Base-by-base conservation (phyloP, 805 yeast species). In the Hagleromyces aurorensis region DNA sequence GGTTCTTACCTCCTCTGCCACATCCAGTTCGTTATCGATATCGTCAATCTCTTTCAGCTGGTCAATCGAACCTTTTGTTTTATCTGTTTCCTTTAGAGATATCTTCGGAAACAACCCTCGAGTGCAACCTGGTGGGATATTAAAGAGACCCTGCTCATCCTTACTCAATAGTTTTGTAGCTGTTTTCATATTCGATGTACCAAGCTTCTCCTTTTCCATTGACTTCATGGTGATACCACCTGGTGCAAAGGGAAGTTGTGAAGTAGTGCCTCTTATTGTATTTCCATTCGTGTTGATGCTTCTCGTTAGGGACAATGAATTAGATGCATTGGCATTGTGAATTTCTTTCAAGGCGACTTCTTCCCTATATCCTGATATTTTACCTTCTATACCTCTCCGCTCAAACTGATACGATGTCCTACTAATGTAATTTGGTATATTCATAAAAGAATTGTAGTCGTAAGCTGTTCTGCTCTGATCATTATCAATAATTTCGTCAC, bases 171-270 rank as follows among this genome's bases (percentile, higher is more conserved):
- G 58, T 21, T 48, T 49, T 1, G 48, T 41, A 5, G 44, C 46
- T 3, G 33, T 29, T n/a, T 42, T 36, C 30, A 36, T 33, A 11
- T 39, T 21, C 22, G 66, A 52, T 3, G 31, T 37, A 5, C 36
- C 43, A 11, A 33, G 41, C 13, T 33, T 33, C 6, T 43, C 43
- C 4, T 33, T 33, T 7, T 45, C 37, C 5, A 44, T 41, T 4
- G 52, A 40, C 21, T 36, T 44, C 41, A 58, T 46, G 3, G 59
- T 59, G n/a, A 72, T 42, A 2, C 97, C 96, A 41, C 98, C 97
- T 0, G 98, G 98, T 34, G 79, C 77, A 50, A 91, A 91, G 0
- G 98, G 98, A 46, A 89, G 58, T 45, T 70, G 81, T 12, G 75
- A 69, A 0, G 93, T 67, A 3, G 74, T 65, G 0, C 97, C 97